Base-by-base conservation (phyloP, 192 early-diverging fungal species). In the Mortierella claussenii region DNA sequence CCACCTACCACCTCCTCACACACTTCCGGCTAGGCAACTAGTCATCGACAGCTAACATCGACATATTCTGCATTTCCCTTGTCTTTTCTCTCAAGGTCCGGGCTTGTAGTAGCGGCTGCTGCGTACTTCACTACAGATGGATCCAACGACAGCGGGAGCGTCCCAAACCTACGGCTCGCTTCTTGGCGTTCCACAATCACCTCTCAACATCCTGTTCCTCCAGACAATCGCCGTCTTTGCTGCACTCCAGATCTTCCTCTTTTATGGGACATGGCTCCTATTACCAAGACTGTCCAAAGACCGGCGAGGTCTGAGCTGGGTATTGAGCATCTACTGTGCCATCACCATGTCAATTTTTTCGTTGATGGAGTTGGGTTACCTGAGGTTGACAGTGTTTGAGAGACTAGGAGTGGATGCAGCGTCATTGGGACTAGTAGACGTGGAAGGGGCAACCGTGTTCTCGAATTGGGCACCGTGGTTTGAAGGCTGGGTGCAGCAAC, bases 391-490 rank as follows among this genome's bases (percentile, higher is more conserved):
- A 5, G 4, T 75, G 10, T 75, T 45, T 55, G 37, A 42, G 3
- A 12, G 46, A 5, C 62, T 75, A 10, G 36, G 45, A 17, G 10
- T 32, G 18, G 56, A 32, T 1, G 45, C 33, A 23, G 28, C 61
- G 9, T 21, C 34, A 1, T n/a, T 49, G 63, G 70, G 57, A 13
- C 30, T 27, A 17, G 5, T 32, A 17, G 56, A 32, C 2, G 45
- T 21, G 8, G 28, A 51, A 17, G n/a, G 26, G 0, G 50, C 56
- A 2, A 75, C 63, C n/a, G 17, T 75, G 1, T 65, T 75, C 28
- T 54, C 70, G 10, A 48, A 75, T 28, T 65, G 45, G 56, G 11
- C 34, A 8, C 70, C 70, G 34, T 26, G 21, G 10, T 65, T 75
- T 20, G 37, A 65, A 32, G 33, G 27, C 4, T 75, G 70, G 70